These are phyloP conservation scores for Zasmidium citrigriseum DNA, from an alignment of 2,329 filamentous ascomycete genomes.

Conservation along the genomic window DNA sequence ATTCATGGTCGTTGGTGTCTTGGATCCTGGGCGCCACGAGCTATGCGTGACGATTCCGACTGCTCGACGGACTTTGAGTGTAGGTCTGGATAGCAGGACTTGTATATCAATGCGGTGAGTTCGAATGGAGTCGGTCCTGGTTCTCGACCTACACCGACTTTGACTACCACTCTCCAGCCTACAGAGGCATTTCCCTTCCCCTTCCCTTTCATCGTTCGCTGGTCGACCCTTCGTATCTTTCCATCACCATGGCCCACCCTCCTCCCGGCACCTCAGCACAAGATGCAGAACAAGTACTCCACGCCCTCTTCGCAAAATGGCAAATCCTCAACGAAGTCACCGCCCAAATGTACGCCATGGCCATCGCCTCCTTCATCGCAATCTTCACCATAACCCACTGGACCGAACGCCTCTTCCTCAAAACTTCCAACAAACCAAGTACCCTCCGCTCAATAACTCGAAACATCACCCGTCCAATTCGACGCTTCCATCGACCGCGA, in stretches of 20 bases:
- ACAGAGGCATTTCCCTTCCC: no score
- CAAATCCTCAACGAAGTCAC: slow-evolving; percentile 18
- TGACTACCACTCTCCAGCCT: no score
- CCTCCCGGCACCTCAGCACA: slow-evolving; percentile 3
- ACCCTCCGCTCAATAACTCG: not conserved
- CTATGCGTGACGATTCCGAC: not conserved
- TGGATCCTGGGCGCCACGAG: not conserved
- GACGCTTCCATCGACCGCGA: not conserved
- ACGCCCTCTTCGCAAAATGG: slow-evolving; percentile 18
- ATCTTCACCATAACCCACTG: slow-evolving; percentile 20
- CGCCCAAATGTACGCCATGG: slow-evolving; percentile 20
- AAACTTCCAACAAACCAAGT: slow-evolving; percentile 6
- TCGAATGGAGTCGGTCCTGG: no score
- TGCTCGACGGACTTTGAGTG: not conserved
- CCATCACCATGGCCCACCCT: not conserved
- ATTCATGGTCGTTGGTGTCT: not conserved
- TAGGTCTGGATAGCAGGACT: not conserved
- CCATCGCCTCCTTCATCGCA: slow-evolving; percentile 15
- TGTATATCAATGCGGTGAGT: no score
- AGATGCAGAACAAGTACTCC: slow-evolving; percentile 10
- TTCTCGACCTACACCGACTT: no score
- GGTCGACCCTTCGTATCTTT: not conserved
- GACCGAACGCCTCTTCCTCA: slow-evolving; percentile 4
- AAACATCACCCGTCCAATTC: not conserved
- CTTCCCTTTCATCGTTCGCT: no score